phyloP scores from a whole-genome alignment of 2,329 filamentous ascomycete species.

The Eurotiales sp. region DNA sequence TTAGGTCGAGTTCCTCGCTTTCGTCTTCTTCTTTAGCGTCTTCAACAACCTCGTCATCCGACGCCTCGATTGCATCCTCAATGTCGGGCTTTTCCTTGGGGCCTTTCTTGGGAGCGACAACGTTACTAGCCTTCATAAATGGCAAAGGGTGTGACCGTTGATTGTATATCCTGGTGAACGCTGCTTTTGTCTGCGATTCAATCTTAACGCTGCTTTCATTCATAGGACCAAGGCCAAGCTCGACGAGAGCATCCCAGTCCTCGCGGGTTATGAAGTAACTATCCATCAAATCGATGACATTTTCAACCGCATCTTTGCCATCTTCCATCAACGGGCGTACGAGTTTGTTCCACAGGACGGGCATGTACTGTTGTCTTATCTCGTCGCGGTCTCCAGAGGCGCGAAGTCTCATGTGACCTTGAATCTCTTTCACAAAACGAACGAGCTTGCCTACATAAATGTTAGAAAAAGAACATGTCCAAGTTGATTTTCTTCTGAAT shows the following conservation, averaged over 20 bases:
- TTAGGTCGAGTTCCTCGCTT: slow-evolving; percentile 76
- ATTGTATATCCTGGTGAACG: slow-evolving; percentile 92
- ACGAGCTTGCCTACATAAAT: slow-evolving; percentile 55
- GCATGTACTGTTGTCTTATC: slow-evolving; percentile 89
- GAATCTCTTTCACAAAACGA: slow-evolving; percentile 85
- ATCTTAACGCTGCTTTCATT: slow-evolving; percentile 71
- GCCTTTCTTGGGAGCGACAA: slow-evolving; percentile 67
- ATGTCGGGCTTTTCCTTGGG: slow-evolving; percentile 80
- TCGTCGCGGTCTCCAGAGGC: slow-evolving; percentile 90
- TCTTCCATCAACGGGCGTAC: slow-evolving; percentile 70
- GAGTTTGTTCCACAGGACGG: slow-evolving; percentile 77
- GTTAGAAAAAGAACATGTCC: slow-evolving; percentile 3
- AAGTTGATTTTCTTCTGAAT: no score
- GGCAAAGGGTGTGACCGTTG: slow-evolving; percentile 79
- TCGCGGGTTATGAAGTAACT: slow-evolving; percentile 93
- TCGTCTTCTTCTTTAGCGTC: slow-evolving; percentile 60
- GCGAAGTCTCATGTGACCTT: slow-evolving; percentile 91
- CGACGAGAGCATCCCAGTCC: slow-evolving; percentile 88
- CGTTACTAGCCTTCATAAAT: slow-evolving; percentile 88
- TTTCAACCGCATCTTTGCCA: slow-evolving; percentile 75
- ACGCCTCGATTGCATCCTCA: slow-evolving; percentile 93
- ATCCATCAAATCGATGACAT: slow-evolving; percentile 94
- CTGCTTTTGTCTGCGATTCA: slow-evolving; percentile 78
- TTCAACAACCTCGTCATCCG: slow-evolving; percentile 63
- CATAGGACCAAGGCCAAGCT: slow-evolving; percentile 85